These are phyloP conservation scores for Pichia terricola DNA, from an alignment of 1,139 yeast genomes.

Conservation along the genomic window DNA sequence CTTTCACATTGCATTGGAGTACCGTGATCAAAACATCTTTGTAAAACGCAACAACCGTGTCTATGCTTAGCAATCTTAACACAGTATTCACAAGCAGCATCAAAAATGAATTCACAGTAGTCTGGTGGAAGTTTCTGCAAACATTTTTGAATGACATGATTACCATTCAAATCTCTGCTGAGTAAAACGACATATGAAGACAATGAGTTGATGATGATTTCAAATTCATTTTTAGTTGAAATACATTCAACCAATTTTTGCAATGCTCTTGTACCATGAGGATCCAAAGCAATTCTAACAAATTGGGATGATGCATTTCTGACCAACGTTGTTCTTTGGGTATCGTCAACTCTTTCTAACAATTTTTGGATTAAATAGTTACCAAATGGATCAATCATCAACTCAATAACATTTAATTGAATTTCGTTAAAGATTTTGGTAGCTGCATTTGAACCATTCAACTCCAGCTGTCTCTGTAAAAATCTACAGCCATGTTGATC, in stretches of 20 bases:
- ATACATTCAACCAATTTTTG: slow-evolving; percentile 78
- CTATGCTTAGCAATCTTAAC: slow-evolving; percentile 86
- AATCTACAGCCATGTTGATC: slow-evolving; percentile 59
- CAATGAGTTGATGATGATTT: slow-evolving; percentile 48
- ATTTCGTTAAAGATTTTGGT: slow-evolving; percentile 74
- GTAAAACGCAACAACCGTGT: slow-evolving; percentile 96
- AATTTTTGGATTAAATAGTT: slow-evolving; percentile 87
- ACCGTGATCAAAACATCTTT: slow-evolving; percentile 86
- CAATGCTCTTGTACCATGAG: slow-evolving; percentile 92
- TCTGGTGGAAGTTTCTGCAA: slow-evolving; percentile 61
- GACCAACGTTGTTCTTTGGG: slow-evolving; percentile 64
- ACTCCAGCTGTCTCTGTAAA: slow-evolving; percentile 45
- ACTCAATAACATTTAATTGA: slow-evolving; percentile 65
- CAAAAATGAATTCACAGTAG: slow-evolving; percentile 77
- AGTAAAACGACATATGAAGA: slow-evolving; percentile 69
- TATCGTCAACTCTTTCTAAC: slow-evolving; percentile 60
- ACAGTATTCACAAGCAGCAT: slow-evolving; percentile 71
- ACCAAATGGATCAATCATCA: slow-evolving; percentile 97
- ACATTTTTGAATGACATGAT: slow-evolving; percentile 92
- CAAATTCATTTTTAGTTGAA: slow-evolving; percentile 46
- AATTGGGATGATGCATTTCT: slow-evolving; percentile 66
- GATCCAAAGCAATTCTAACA: slow-evolving; percentile 63
- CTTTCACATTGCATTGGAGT: slow-evolving; percentile 53
- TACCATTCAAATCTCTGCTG: slow-evolving; percentile 87
- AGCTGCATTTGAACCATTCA: slow-evolving; percentile 36